Conservation (phyloP, 805 yeast species). For the Suhomyces prunicola region DNA sequence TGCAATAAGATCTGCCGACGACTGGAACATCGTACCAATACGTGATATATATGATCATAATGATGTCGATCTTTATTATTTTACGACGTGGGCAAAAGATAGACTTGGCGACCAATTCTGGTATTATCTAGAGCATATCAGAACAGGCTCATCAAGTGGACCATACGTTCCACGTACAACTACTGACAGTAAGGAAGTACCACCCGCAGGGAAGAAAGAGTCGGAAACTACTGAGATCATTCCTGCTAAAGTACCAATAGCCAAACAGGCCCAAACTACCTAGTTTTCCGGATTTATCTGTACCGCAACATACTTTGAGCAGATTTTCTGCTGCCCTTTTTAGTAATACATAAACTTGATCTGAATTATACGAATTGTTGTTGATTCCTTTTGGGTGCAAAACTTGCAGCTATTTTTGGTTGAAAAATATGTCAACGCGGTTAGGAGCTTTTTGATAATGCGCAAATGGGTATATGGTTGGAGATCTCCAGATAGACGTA, state of each 20-base stretch:
- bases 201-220: background rate
- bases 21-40: background rate
- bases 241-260: background rate
- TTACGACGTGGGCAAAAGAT: background rate
- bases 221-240: background rate
- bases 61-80: background rate
- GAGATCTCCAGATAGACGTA: no score
- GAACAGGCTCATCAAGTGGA: background rate
- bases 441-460: background rate
- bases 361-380: background rate
- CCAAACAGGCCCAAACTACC: background rate
- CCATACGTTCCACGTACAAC: no score
- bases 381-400: background rate
- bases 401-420: background rate
- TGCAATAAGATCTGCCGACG: background rate
- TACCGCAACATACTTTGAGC: no score
- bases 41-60: background rate
- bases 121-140: background rate
- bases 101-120: background rate
- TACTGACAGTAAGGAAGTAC: background rate
- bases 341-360: no score
- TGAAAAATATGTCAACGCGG: background rate
- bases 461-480: no score
- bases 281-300: no score
- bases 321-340: no score